phyloP scores from a whole-genome alignment of 2,329 filamentous ascomycete genomes.

The Cladosporium sp. region DNA sequence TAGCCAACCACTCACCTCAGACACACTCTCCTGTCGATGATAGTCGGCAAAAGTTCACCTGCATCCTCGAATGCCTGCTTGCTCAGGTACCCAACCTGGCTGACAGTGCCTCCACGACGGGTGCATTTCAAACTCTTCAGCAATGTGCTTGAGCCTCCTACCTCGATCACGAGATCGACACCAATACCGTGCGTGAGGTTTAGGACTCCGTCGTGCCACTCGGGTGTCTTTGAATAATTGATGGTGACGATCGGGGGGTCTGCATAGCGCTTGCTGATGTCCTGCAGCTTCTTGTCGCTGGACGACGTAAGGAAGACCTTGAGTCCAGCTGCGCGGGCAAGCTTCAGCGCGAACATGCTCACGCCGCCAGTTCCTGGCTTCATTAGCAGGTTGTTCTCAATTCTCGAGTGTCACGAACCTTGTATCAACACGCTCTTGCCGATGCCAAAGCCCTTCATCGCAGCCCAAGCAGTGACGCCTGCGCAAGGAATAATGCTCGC shows the following conservation, averaged over 20 bases:
- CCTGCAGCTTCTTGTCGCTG: conserved; percentile 48
- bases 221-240: conserved; percentile 53
- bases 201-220: conserved; percentile 55
- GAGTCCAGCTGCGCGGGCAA: conserved; percentile 27
- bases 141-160: conserved; percentile 43
- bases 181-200: conserved; percentile 36
- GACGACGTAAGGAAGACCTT: conserved; percentile 44
- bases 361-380: conserved; percentile 19
- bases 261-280: conserved; percentile 51
- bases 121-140: conserved; percentile 31
- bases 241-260: conserved; percentile 42
- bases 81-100: conserved; percentile 14
- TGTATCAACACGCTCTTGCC: conserved; percentile 38
- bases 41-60: conserved; percentile 8
- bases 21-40: conserved; percentile 13
- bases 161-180: conserved; percentile 45
- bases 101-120: conserved; percentile 21
- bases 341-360: conserved; percentile 28
- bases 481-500: conserved; percentile 42
- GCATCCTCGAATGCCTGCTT: conserved; percentile 33
- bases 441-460: background rate
- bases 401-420: conserved; percentile 17
- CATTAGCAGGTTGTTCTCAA: background rate
- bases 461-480: conserved; percentile 43
- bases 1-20: conserved; percentile 12